Conservation (phyloP, 768 basidiomycete species). For the Exsudoporus frostii region DNA sequence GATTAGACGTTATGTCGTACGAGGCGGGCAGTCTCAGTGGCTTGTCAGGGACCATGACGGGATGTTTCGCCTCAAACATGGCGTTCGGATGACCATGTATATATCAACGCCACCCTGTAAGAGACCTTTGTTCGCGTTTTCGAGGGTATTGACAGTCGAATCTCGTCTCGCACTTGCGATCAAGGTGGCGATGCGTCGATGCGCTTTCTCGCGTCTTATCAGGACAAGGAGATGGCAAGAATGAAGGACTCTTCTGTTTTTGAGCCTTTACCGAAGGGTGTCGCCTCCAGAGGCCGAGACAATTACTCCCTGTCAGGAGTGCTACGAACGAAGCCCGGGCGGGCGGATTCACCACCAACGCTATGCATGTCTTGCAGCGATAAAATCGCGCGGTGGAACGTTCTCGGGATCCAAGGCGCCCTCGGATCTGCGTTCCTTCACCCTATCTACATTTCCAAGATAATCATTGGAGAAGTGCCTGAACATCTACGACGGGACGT, state of each 20-base stretch:
- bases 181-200: slow-evolving; percentile 90
- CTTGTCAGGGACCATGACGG: slow-evolving; percentile 36
- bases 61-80: slow-evolving; percentile 44
- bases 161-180: not conserved
- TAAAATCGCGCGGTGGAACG: slow-evolving; percentile 86
- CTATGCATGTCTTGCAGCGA: slow-evolving; percentile 91
- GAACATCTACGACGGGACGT: slow-evolving; percentile 38
- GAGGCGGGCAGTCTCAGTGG: slow-evolving; percentile 46
- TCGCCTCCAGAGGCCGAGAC: slow-evolving; percentile 70
- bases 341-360: slow-evolving; percentile 84
- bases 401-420: slow-evolving; percentile 84
- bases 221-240: slow-evolving; percentile 68
- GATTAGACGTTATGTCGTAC: slow-evolving; percentile 30
- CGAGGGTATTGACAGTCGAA: slow-evolving; percentile 28
- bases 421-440: slow-evolving; percentile 52
- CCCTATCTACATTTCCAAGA: slow-evolving; percentile 61
- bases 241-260: slow-evolving; percentile 52
- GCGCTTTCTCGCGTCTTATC: slow-evolving; percentile 68
- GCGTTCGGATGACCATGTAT: slow-evolving; percentile 62
- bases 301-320: slow-evolving; percentile 74
- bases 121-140: slow-evolving; percentile 44
- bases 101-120: slow-evolving; percentile 67
- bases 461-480: slow-evolving; percentile 76
- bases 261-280: slow-evolving; percentile 33
- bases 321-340: slow-evolving; percentile 90